A percentile compares a stretch with the other conserved stretches of the same genome.
These are phyloP conservation scores for Citrus sp. DNA, from an alignment of 345 rosid species.

Conservation along the genomic window DNA sequence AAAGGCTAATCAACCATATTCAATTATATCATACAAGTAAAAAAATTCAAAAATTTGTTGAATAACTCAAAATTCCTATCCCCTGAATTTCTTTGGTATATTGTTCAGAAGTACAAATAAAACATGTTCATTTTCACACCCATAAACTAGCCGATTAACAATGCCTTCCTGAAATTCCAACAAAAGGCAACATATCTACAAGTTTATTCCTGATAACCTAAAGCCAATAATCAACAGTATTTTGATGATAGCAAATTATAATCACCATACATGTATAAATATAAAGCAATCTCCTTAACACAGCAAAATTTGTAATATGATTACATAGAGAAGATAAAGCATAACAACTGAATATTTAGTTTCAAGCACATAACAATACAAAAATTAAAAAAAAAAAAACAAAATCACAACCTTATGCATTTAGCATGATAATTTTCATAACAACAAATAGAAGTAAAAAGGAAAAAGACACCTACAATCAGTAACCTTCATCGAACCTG, in stretches of 20 bases:
- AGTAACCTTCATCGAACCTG: slow-evolving; percentile 85
- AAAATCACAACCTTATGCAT: not conserved
- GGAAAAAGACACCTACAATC: slow-evolving; percentile 62
- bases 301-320: not conserved
- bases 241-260: not conserved
- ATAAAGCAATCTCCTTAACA: not conserved
- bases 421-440: not conserved
- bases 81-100: not conserved
- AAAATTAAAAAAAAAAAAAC: not conserved
- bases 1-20: not conserved
- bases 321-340: not conserved
- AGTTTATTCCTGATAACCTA: not conserved
- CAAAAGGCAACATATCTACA: not conserved
- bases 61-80: not conserved
- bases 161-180: not conserved
- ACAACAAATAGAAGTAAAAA: not conserved
- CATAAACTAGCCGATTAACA: not conserved
- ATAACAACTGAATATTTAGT: not conserved
- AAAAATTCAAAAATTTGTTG: not conserved
- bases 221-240: not conserved
- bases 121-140: not conserved
- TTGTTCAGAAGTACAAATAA: not conserved
- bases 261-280: not conserved
- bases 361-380: not conserved
- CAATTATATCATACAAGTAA: not conserved